Base-by-base conservation (phyloP, 495 filamentous ascomycete genomes). In the Friedmanniomyces simplex region DNA sequence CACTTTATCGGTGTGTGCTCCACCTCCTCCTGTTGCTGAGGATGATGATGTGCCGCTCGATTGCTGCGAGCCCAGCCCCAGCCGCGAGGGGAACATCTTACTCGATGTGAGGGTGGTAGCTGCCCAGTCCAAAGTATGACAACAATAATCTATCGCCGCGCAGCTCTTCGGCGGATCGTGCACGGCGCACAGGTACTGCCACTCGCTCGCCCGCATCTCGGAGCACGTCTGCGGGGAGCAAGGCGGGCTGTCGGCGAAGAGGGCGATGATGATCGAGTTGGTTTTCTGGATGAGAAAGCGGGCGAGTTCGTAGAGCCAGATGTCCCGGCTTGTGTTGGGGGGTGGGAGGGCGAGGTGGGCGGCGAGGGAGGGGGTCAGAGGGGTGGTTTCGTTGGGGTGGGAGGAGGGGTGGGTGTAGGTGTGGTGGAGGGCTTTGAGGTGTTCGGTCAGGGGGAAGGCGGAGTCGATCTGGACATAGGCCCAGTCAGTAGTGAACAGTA, bases 71-170 rank as follows among this genome's bases (percentile, higher is more conserved):
- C 82, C 80, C 32, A 95, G 69, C 4, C 86, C 87, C 58, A 97
- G 78, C 54, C 93, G 79, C 58, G 85, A 91, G 1, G 93, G 93
- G 71, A 98, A 98, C 64, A 88, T 84, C 72, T 95, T 96, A 43
- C 85, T 82, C 54, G 84, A 87, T 13, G 89, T 94, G 36, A 98
- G 82, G 22, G 87, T 86, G 55, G 93, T 93, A 39, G 86, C 88
- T 0, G 93, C 93, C 86, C 93, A 95, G 72, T 98, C 93, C 41
- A 98, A 83, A 0, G 93, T 98, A 68, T 98, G 93, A 69, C 89
- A 96, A 77, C 89, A 96, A 71, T 98, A 98, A 70, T 98, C 93
- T 66, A 98, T 96, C 1, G 93, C 93, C 69, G 91, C 96, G 76
- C 93, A 98, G 59, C 81, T 80, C 72, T 97, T 96, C 25, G 93